A percentile compares a stretch with the other conserved stretches of the same genome.
These are phyloP conservation scores for Calonectria pseudoturangicola DNA, from an alignment of 2,329 filamentous ascomycete species.

Conservation along the genomic window DNA sequence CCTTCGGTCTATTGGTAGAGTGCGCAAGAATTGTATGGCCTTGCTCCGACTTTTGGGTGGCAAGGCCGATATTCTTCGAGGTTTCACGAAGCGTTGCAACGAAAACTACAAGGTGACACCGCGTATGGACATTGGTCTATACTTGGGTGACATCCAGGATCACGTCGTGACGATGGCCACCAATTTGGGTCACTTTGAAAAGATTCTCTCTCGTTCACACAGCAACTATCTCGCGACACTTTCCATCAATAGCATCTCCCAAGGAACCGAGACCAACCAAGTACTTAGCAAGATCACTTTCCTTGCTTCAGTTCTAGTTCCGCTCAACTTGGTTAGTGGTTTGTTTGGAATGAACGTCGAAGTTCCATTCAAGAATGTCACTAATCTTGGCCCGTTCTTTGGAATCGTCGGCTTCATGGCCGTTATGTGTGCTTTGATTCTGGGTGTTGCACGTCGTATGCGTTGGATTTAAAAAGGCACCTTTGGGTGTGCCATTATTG, in stretches of 20 bases:
- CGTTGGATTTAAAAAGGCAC: conserved; percentile 65
- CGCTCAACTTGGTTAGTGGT: conserved; percentile 92
- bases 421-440: conserved; percentile 68
- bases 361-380: conserved; percentile 78
- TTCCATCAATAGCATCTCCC: conserved; percentile 91
- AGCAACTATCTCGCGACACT: conserved; percentile 97
- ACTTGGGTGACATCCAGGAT: conserved; percentile 97
- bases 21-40: conserved; percentile 95
- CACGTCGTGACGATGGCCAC: conserved; percentile 99
- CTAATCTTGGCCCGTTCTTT: conserved; percentile 73
- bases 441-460: conserved; percentile 67
- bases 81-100: conserved; percentile 99
- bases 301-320: conserved; percentile 95
- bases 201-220: conserved; percentile 95
- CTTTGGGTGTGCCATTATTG: neutral
- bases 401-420: conserved; percentile 72
- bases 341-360: conserved; percentile 91
- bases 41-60: conserved; percentile 94
- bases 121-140: conserved; percentile 96
- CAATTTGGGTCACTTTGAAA: conserved; percentile 95
- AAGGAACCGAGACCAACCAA: conserved; percentile 91
- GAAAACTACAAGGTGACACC: conserved; percentile 97
- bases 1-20: conserved; percentile 89
- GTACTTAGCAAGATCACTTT: conserved; percentile 97
- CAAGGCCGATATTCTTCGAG: conserved; percentile 98